These are phyloP conservation scores for Picea abies DNA, from an alignment of 83 land plant genomes.

Conservation along the genomic window DNA sequence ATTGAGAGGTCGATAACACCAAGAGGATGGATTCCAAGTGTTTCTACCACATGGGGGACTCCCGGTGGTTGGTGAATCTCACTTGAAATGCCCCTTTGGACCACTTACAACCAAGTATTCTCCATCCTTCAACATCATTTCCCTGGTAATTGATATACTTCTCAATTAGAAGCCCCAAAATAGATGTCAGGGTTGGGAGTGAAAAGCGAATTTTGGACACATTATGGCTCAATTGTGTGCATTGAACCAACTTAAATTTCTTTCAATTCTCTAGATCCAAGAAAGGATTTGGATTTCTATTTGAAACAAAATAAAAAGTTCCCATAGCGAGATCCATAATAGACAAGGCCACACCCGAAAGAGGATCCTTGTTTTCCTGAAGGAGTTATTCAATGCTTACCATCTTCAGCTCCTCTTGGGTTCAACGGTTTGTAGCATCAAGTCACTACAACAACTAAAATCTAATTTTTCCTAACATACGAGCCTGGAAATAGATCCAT, in stretches of 20 bases:
- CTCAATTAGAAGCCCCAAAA: constrained; percentile 93
- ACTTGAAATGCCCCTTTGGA: constrained; percentile 55
- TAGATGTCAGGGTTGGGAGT: constrained; percentile 80
- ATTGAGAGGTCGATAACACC: too few relatives aligned
- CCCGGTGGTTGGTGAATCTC: too few relatives aligned
- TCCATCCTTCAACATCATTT: constrained; percentile 73
- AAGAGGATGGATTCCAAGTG: too few relatives aligned
- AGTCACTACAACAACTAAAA: too few relatives aligned
- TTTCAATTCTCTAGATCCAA: constrained; percentile 86
- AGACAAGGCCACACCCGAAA: constrained; percentile 51
- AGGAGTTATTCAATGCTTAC: too few relatives aligned
- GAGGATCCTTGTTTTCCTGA: too few relatives aligned
- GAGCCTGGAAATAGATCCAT: too few relatives aligned
- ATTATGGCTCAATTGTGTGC: constrained; percentile 84
- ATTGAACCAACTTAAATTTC: constrained; percentile 75
- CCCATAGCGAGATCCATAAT: constrained; percentile 71
- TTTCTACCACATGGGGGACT: too few relatives aligned
- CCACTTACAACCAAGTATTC: constrained; percentile 84
- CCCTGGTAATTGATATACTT: constrained; percentile 93
- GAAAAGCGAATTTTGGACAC: constrained; percentile 82
- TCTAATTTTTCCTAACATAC: too few relatives aligned
- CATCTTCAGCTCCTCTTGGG: too few relatives aligned
- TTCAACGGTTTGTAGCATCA: too few relatives aligned
- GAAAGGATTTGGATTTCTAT: constrained; percentile 50
- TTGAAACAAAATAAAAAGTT: constrained; percentile 54